A percentile compares a stretch with the other conserved stretches of the same genome.
phyloP scores from a whole-genome alignment of 805 yeast species.

The Sugiyamaella qingdaonensis region DNA sequence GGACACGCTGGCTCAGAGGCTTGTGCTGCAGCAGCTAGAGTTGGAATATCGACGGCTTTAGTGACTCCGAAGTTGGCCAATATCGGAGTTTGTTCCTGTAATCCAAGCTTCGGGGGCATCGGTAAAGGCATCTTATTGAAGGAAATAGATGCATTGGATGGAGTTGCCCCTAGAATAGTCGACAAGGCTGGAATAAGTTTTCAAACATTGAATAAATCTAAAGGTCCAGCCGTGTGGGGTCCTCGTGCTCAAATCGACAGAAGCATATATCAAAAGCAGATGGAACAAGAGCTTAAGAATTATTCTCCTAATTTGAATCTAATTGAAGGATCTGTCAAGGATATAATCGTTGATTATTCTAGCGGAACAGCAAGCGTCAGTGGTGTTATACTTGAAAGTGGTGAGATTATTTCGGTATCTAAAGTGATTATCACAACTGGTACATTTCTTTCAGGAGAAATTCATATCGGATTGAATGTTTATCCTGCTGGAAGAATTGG shows the following conservation, averaged over 20 bases:
- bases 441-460: conserved; percentile 90
- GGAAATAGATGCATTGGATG: conserved; percentile 96
- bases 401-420: conserved; percentile 52
- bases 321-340: conserved; percentile 75
- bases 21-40: conserved; percentile 84
- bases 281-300: conserved; percentile 62
- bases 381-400: conserved; percentile 74
- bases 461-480: conserved; percentile 77
- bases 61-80: conserved; percentile 72
- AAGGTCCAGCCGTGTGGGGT: conserved; percentile 98
- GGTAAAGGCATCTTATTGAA: conserved; percentile 91
- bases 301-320: conserved; percentile 56
- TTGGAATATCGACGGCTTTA: conserved; percentile 66
- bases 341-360: conserved; percentile 57
- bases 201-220: conserved; percentile 75
- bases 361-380: conserved; percentile 34
- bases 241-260: conserved; percentile 97
- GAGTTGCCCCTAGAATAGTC: conserved; percentile 79
- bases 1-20: conserved; percentile 99
- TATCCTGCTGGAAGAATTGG: conserved; percentile 93
- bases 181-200: conserved; percentile 92
- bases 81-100: conserved; percentile 93
- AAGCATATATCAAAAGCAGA: conserved; percentile 65
- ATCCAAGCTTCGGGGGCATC: conserved; percentile 97
- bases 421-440: conserved; percentile 92